Conservation (phyloP, 2,329 filamentous ascomycete species). For the Alternaria solani region DNA sequence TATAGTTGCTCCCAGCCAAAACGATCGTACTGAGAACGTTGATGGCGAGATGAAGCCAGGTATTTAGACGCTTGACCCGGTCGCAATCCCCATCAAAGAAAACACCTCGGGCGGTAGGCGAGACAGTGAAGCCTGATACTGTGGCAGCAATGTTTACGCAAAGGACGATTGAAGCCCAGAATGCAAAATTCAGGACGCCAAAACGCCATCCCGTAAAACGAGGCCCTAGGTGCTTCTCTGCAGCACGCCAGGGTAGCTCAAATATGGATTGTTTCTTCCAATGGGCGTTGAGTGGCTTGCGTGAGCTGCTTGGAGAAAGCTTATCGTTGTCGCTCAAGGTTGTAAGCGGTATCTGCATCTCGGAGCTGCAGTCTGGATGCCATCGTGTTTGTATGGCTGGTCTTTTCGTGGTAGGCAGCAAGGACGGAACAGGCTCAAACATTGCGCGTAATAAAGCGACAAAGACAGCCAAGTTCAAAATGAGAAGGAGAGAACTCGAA, state of each 20-base stretch:
- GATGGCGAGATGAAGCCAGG: not conserved
- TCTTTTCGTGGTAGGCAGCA: not conserved
- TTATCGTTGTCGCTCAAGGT: no score
- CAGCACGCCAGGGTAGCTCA: not conserved
- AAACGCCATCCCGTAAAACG: slow-evolving; percentile 25
- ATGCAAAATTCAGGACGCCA: slow-evolving; percentile 22
- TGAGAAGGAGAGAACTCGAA: not conserved
- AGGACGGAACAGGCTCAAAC: not conserved
- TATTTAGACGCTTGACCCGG: not conserved
- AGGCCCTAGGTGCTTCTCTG: slow-evolving; percentile 5
- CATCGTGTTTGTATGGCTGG: not conserved
- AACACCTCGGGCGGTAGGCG: no score
- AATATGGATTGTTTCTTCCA: not conserved
- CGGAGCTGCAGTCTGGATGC: not conserved
- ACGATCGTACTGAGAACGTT: not conserved
- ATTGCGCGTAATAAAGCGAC: not conserved
- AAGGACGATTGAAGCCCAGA: slow-evolving; percentile 15
- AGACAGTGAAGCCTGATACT: not conserved
- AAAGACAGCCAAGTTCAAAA: not conserved
- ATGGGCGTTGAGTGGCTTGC: not conserved
- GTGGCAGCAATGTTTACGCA: not conserved
- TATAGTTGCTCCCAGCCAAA: slow-evolving; percentile 16
- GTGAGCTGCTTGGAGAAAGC: not conserved
- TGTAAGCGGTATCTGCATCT: not conserved
- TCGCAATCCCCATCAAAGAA: no score